A percentile compares a stretch with the other conserved stretches of the same genome.
Evolutionary conservation across 2,329 filamentous ascomycete genomes (phyloP).

Genomic region (Westerdykella ornata): DNA sequence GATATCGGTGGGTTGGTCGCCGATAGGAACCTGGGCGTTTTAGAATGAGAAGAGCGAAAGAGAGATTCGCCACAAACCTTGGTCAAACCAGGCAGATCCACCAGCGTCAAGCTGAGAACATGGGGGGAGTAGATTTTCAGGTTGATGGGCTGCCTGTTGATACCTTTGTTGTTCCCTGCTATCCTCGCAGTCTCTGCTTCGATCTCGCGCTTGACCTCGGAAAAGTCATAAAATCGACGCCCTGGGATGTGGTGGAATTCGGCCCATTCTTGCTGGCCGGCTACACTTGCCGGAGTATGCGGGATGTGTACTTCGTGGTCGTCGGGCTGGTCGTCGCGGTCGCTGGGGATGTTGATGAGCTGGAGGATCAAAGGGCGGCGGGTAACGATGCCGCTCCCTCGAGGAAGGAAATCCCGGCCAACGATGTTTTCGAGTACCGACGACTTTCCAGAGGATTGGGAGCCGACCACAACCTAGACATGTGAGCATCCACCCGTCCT

Average conservation of each 20-base stretch:
- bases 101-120: conserved; percentile 90
- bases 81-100: conserved; percentile 91
- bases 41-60: conserved; percentile 14
- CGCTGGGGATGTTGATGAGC: conserved; percentile 87
- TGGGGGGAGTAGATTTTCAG: conserved; percentile 97
- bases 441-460: conserved; percentile 96
- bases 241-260: conserved; percentile 95
- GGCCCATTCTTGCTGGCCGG: conserved; percentile 67
- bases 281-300: conserved; percentile 70
- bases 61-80: conserved; percentile 55
- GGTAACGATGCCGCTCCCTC: conserved; percentile 94
- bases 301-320: conserved; percentile 60
- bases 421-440: conserved; percentile 99
- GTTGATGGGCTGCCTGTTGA: conserved; percentile 95
- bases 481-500: conserved; percentile 10
- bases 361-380: conserved; percentile 90
- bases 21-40: conserved; percentile 71
- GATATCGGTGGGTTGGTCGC: conserved; percentile 94
- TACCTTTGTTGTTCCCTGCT: conserved; percentile 94
- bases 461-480: conserved; percentile 86
- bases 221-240: conserved; percentile 83
- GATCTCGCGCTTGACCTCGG: conserved; percentile 90
- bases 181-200: conserved; percentile 94
- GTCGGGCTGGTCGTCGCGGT: conserved; percentile 61
- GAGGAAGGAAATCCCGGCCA: conserved; percentile 90